Evolutionary conservation across 1,284 basidiomycete genomes (phyloP), one percentile per base, ranked within the genome.

Genomic region (Ustanciosporium gigantosporum): DNA sequence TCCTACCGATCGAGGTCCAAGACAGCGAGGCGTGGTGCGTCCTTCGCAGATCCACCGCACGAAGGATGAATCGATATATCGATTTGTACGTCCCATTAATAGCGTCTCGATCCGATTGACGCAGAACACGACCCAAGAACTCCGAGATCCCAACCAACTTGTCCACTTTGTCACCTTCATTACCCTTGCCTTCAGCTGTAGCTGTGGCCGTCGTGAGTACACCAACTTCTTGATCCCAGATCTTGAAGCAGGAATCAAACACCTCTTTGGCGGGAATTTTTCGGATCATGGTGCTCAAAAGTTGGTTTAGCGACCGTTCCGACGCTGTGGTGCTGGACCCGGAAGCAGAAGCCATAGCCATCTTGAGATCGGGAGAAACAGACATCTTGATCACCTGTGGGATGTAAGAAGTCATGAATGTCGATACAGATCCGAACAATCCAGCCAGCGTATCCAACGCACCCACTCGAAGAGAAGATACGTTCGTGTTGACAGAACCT

Each of bases 61-160:
- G 85, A 36, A 95, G 80, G 81, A 95, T 89, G 41, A 90, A 83
- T 50, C 87, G 88, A 81, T 91, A 94, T 27, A 90, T 73, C 1
- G 82, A 64, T 39, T 89, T 87, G 50, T 93, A 79, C 46, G 89
- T 83, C 22, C 87, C 85, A 6, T 86, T 80, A 2, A 96, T 82
- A 5, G 48, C 68, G 5, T 53, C 46, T 16, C 65, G 53, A 49
- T 72, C 66, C 32, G 57, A 64, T 25, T 64, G 47, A 21, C 67
- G 58, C 25, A 78, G 52, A 3, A 61, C 52, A 3, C 64, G 52
- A 16, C 66, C 61, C 11, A 78, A 46, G 29, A 76, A 53, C n/a
- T 60, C 66, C 29, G 77, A 48, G 7, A 76, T 31, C 15, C 56
- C 56, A 3, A 47, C 46, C 19, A 65, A 40, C 13, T 51, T 41